phyloP scores from a whole-genome alignment of 306 rosid species.

The Prunus campanulata region DNA sequence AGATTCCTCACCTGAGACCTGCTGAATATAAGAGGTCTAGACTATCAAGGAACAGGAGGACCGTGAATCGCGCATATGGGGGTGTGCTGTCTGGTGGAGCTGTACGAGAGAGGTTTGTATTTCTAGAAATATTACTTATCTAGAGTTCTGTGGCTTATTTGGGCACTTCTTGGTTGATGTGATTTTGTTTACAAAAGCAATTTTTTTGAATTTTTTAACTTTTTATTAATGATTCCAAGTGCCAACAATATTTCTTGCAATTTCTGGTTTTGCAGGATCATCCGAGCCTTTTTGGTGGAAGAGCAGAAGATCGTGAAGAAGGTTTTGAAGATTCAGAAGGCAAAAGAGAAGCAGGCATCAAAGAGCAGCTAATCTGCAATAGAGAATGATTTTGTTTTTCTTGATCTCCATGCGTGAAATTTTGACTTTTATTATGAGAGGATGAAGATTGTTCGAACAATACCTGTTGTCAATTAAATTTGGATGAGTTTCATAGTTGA shows the following conservation, averaged over 20 bases:
- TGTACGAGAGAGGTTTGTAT: conserved; percentile 72
- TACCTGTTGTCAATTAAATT: not conserved
- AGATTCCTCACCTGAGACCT: conserved; percentile 85
- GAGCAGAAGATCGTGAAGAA: conserved; percentile 79
- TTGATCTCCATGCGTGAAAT: conserved; percentile 4
- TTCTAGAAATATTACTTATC: not conserved
- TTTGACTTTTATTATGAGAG: conserved; percentile 10
- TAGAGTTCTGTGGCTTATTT: not conserved
- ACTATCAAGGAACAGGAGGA: conserved; percentile 67
- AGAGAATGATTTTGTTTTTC: not conserved
- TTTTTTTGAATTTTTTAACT: not conserved
- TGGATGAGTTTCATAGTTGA: conserved; percentile 8
- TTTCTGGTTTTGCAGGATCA: conserved; percentile 38
- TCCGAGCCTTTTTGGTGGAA: conserved; percentile 71
- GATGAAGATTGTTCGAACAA: conserved; percentile 8
- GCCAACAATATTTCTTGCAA: not conserved
- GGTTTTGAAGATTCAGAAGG: conserved; percentile 78
- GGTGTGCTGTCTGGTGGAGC: conserved; percentile 75
- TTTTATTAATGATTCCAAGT: no score
- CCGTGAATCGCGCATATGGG: conserved; percentile 72
- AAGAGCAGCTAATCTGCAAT: conserved; percentile 34
- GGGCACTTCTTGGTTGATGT: not conserved
- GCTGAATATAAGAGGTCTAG: conserved; percentile 74
- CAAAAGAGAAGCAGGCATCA: conserved; percentile 57
- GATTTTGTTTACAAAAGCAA: not conserved